Evolutionary conservation across 306 rosid genomes (phyloP).

Genomic region (Adenanthera pavonina): DNA sequence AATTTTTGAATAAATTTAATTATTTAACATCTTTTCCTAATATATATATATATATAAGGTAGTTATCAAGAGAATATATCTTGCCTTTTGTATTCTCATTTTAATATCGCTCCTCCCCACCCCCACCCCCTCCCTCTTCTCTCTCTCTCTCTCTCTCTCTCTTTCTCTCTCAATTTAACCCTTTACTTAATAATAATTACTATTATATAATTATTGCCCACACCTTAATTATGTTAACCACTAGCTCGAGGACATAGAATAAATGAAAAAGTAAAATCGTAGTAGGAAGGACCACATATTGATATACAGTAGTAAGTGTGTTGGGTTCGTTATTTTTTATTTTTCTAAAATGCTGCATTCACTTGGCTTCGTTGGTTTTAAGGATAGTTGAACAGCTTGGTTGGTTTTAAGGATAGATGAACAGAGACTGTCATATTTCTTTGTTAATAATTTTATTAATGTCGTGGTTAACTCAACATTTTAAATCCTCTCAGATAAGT

Average conservation of each 20-base stretch:
- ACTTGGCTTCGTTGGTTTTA: not conserved
- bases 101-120: no score
- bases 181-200: not conserved
- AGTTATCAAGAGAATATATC: no score
- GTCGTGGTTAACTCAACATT: no score
- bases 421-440: not conserved
- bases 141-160: not conserved
- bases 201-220: not conserved
- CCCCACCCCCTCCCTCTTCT: not conserved
- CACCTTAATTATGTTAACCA: not conserved
- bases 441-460: no score
- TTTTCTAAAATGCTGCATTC: not conserved
- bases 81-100: no score
- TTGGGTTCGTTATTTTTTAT: not conserved
- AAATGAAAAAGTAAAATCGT: not conserved
- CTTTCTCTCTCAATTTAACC: not conserved
- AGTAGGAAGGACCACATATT: slow-evolving; percentile 26
- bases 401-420: not conserved
- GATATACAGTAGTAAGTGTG: not conserved
- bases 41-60: no score
- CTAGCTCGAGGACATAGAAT: not conserved
- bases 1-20: no score
- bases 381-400: not conserved
- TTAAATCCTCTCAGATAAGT: no score
- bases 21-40: no score